These are phyloP conservation scores for Penicillium subrubescens DNA, from an alignment of 495 filamentous ascomycete genomes.

Conservation along the genomic window DNA sequence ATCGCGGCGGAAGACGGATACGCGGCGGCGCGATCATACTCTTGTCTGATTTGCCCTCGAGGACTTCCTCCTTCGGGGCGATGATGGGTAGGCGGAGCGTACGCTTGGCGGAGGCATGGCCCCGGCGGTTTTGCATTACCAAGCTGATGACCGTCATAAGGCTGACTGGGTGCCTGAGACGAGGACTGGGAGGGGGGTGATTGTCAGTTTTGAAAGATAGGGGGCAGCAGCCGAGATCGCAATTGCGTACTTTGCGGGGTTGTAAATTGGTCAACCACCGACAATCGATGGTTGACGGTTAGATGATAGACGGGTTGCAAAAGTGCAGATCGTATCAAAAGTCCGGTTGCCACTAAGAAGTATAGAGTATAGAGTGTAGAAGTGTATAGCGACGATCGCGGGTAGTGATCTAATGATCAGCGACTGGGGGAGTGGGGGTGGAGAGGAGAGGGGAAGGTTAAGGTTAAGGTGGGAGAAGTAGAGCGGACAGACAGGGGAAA, in stretches of 20 bases:
- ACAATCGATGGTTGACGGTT: not conserved
- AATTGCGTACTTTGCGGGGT: constrained; percentile 5
- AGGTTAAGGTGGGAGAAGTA: constrained; percentile 11
- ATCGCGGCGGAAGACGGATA: constrained; percentile 54
- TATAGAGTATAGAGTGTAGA: not conserved
- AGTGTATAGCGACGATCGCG: not conserved
- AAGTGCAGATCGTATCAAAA: not conserved
- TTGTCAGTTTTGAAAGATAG: constrained; percentile 6
- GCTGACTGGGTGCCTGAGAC: constrained; percentile 19
- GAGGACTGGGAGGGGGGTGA: not conserved
- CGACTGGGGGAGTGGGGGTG: not conserved
- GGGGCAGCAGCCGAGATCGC: constrained; percentile 8
- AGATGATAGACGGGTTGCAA: not conserved
- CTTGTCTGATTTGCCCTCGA: constrained; percentile 28
- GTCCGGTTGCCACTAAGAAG: not conserved
- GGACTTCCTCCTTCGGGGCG: constrained; percentile 49
- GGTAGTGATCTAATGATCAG: not conserved
- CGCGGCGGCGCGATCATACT: constrained; percentile 41
- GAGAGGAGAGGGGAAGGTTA: not conserved
- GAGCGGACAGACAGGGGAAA: not conserved
- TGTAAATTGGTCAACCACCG: not conserved
- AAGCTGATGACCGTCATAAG: constrained; percentile 42
- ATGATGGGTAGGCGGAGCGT: constrained; percentile 48
- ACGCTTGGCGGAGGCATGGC: constrained; percentile 38
- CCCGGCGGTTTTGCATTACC: constrained; percentile 41